Evolutionary conservation across 257 asterid species (phyloP).

Genomic region (Plectranthus barbatus): DNA sequence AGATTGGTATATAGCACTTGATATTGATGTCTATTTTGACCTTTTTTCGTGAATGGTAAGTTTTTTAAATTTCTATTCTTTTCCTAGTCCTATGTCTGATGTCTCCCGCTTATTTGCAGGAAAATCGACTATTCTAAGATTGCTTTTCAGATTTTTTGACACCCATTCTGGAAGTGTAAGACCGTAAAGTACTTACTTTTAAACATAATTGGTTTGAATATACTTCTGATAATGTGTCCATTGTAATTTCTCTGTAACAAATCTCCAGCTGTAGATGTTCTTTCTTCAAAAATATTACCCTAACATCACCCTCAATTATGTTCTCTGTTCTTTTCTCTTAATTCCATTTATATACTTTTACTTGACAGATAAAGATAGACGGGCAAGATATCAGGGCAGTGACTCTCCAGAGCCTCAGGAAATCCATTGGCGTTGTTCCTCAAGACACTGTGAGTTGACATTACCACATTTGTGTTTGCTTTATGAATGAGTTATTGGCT

Average conservation of each 20-base stretch:
- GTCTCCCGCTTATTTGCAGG: constrained; percentile 41
- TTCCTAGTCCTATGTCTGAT: neutral
- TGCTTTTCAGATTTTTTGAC: constrained; percentile 89
- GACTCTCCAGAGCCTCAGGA: constrained; percentile 89
- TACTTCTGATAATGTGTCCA: constrained; percentile 1
- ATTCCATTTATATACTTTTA: constrained; percentile 5
- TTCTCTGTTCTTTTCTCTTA: neutral
- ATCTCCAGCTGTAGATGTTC: neutral
- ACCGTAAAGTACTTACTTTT: neutral
- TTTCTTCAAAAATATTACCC: neutral
- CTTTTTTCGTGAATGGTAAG: neutral
- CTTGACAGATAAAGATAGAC: constrained; percentile 71
- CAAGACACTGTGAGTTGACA: constrained; percentile 88
- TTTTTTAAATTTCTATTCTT: neutral
- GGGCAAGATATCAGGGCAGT: constrained; percentile 83
- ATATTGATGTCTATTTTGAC: constrained; percentile 4
- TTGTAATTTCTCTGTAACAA: neutral
- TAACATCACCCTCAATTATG: neutral
- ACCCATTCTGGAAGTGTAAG: constrained; percentile 81
- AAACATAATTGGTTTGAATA: neutral
- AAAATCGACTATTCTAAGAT: constrained; percentile 89
- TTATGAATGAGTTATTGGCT: neutral
- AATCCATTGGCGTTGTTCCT: constrained; percentile 92
- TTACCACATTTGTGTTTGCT: neutral
- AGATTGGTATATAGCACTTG: constrained; percentile 9